These are phyloP conservation scores for Yamadazyma oceani DNA, from an alignment of 1,139 yeast species.

Conservation along the genomic window DNA sequence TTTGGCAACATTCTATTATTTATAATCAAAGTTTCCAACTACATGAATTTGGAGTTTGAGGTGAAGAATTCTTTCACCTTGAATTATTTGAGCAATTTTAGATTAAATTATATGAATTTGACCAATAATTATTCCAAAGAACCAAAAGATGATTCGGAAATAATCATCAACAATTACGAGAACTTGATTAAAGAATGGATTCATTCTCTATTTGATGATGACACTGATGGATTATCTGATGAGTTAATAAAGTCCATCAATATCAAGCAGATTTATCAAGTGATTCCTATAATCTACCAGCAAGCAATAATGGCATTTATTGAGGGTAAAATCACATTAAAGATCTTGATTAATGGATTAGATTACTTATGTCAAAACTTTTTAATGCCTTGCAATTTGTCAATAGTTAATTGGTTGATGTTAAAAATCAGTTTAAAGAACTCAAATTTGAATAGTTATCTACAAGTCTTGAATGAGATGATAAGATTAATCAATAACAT, in stretches of 20 bases:
- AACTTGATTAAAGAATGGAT: conserved; percentile 74
- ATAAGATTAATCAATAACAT: conserved; percentile 22
- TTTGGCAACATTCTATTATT: conserved; percentile 61
- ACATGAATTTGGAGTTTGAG: conserved; percentile 29
- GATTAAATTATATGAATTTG: conserved; percentile 32
- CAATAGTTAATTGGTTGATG: conserved; percentile 36
- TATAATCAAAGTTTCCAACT: conserved; percentile 47
- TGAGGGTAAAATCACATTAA: conserved; percentile 44
- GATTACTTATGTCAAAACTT: conserved; percentile 47
- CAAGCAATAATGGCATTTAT: conserved; percentile 69
- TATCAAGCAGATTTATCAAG: conserved; percentile 63
- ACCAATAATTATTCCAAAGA: conserved; percentile 26
- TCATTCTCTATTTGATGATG: conserved; percentile 68
- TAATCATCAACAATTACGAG: conserved; percentile 37
- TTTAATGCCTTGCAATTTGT: conserved; percentile 39
- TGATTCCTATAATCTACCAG: conserved; percentile 73
- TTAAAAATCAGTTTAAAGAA: conserved; percentile 15
- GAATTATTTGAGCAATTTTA: conserved; percentile 36
- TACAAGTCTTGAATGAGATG: conserved; percentile 16
- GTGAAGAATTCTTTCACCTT: conserved; percentile 33
- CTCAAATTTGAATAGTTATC: conserved; percentile 11
- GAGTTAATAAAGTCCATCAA: conserved; percentile 68
- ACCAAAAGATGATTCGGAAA: conserved; percentile 18
- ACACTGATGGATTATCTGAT: conserved; percentile 82
- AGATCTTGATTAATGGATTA: conserved; percentile 39